These are phyloP conservation scores for Kodamaea derodonti DNA, from an alignment of 1,139 yeast genomes.

Conservation along the genomic window DNA sequence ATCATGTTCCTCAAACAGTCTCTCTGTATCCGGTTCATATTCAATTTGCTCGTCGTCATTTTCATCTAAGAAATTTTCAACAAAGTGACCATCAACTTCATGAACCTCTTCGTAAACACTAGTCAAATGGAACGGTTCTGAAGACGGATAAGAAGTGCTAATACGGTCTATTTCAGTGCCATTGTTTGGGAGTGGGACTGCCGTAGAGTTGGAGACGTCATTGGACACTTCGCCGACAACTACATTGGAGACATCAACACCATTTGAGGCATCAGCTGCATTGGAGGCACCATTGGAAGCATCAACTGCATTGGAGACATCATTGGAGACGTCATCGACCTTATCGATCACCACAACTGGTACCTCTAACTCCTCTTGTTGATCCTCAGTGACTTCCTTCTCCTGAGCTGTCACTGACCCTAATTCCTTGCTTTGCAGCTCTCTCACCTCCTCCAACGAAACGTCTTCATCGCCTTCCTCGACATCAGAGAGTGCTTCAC, in stretches of 20 bases:
- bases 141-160: not conserved
- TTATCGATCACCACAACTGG: not conserved
- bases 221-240: not conserved
- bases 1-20: not conserved
- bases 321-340: not conserved
- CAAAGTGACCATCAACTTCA: not conserved
- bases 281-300: not conserved
- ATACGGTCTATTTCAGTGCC: not conserved
- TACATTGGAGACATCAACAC: not conserved
- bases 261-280: not conserved
- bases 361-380: not conserved
- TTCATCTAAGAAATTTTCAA: not conserved
- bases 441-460: not conserved
- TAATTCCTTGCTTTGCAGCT: not conserved
- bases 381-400: not conserved
- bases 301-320: not conserved
- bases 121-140: not conserved
- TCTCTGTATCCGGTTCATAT: not conserved
- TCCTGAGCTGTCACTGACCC: not conserved
- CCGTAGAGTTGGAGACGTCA: not conserved
- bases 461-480: not conserved
- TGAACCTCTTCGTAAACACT: not conserved
- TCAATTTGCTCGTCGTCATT: not conserved
- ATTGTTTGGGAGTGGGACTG: not conserved
- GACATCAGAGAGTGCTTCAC: not conserved